These are phyloP conservation scores for Phytophthora niederhauseri DNA, from an alignment of 352 stramenopile species.

Conservation along the genomic window DNA sequence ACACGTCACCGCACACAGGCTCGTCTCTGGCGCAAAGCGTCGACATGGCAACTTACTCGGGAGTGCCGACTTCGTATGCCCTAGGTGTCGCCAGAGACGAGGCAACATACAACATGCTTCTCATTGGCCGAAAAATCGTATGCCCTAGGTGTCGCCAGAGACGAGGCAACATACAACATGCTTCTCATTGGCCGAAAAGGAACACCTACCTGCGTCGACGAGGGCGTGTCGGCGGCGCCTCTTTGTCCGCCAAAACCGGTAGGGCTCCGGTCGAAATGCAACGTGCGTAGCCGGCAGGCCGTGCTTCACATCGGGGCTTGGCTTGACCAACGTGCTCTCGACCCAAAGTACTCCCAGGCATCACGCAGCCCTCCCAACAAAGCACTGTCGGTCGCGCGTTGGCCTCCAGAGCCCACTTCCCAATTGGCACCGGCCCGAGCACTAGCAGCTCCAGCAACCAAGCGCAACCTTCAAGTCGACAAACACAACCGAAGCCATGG, in stretches of 20 bases:
- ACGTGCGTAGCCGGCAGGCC: not conserved
- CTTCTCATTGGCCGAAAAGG: not conserved
- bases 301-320: not conserved
- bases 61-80: not conserved
- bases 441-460: slow-evolving; percentile 1
- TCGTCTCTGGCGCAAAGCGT: not conserved
- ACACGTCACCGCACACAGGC: not conserved
- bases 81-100: not conserved
- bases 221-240: not conserved
- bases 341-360: not conserved
- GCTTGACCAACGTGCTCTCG: no score
- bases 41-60: not conserved
- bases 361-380: not conserved
- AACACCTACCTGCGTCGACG: not conserved
- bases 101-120: not conserved
- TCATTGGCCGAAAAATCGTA: not conserved
- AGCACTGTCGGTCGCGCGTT: not conserved
- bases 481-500: slow-evolving; percentile 28
- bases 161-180: not conserved
- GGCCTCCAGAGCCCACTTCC: not conserved
- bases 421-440: slow-evolving; percentile 9
- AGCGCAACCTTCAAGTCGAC: not conserved
- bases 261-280: slow-evolving; percentile 1
- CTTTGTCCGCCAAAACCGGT: not conserved
- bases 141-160: slow-evolving; percentile 1